These are phyloP conservation scores for Calocybe indica DNA, from an alignment of 768 basidiomycete species.

Conservation along the genomic window DNA sequence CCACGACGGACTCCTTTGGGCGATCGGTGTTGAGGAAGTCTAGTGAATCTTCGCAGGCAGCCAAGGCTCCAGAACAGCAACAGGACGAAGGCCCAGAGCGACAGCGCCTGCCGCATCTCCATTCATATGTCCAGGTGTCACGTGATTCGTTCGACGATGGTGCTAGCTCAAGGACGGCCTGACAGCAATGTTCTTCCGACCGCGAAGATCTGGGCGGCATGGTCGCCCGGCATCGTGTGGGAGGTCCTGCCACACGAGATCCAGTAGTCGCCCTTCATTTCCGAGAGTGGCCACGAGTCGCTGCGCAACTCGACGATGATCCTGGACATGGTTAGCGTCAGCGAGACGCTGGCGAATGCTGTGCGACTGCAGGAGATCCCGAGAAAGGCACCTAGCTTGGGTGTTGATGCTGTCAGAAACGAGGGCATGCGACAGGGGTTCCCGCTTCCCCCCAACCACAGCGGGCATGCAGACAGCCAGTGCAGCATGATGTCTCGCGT, in stretches of 20 bases:
- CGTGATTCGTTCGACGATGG: slow-evolving; percentile 28
- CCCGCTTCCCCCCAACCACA: slow-evolving; percentile 3
- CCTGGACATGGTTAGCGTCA: slow-evolving; percentile 51
- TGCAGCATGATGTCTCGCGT: slow-evolving; percentile 28
- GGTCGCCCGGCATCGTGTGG: slow-evolving; percentile 36
- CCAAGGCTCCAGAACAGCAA: slow-evolving; percentile 33
- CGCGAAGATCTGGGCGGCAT: slow-evolving; percentile 47
- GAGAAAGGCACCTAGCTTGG: slow-evolving; percentile 39
- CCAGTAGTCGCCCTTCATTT: slow-evolving; percentile 40
- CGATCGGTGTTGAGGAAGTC: slow-evolving; percentile 31
- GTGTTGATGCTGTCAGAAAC: slow-evolving; percentile 20
- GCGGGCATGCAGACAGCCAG: slow-evolving; percentile 20
- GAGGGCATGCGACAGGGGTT: slow-evolving; percentile 5
- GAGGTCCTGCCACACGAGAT: slow-evolving; percentile 40
- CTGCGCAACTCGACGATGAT: slow-evolving; percentile 25
- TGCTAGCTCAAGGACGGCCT: slow-evolving; percentile 21
- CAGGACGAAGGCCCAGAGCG: slow-evolving; percentile 24
- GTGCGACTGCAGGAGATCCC: slow-evolving; percentile 10
- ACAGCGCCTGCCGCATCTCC: slow-evolving; percentile 9
- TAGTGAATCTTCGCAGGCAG: slow-evolving; percentile 18
- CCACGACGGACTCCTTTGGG: slow-evolving; percentile 36
- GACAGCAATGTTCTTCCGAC: slow-evolving; percentile 32
- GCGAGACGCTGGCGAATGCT: slow-evolving; percentile 53
- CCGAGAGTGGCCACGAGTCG: slow-evolving; percentile 13
- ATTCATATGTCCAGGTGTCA: slow-evolving; percentile 35